Evolutionary conservation across 2,329 filamentous ascomycete genomes (phyloP).

Genomic region (Aspergillus costaricaensis): DNA sequence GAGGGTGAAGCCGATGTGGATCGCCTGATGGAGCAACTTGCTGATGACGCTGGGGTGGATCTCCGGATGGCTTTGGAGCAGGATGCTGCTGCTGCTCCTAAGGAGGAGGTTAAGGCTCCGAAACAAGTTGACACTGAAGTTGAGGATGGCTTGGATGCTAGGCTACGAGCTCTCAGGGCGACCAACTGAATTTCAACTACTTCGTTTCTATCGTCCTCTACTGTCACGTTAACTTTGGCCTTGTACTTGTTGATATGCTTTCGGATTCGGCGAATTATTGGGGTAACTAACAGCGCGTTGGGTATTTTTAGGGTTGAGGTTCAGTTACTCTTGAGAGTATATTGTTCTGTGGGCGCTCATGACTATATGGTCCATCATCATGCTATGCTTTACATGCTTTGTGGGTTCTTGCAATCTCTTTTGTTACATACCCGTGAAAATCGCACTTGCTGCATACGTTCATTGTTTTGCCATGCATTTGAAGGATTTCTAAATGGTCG

Average conservation of each 20-base stretch:
- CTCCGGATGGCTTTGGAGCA: slow-evolving; percentile 43
- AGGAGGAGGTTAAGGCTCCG: slow-evolving; percentile 45
- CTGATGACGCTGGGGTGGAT: slow-evolving; percentile 48
- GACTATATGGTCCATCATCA: slow-evolving; percentile 16
- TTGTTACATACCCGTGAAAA: background rate
- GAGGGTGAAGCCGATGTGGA: slow-evolving; percentile 47
- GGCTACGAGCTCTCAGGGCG: slow-evolving; percentile 44
- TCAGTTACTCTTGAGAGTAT: background rate
- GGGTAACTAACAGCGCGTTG: background rate
- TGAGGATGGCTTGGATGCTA: slow-evolving; percentile 45
- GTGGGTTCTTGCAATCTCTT: background rate
- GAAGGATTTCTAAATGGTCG: background rate
- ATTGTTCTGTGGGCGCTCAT: slow-evolving; percentile 7
- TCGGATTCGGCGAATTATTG: background rate
- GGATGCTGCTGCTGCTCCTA: slow-evolving; percentile 39
- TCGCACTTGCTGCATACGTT: background rate
- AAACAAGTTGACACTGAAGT: slow-evolving; percentile 40
- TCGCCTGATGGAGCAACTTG: slow-evolving; percentile 47
- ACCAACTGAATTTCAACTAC: slow-evolving; percentile 28
- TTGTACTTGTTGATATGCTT: background rate
- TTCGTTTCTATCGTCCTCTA: background rate
- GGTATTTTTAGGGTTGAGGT: background rate
- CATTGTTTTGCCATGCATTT: background rate
- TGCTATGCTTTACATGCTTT: background rate
- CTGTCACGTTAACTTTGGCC: background rate